These are phyloP conservation scores for Fraxinus anomala DNA, from an alignment of 257 asterid species.

Conservation along the genomic window DNA sequence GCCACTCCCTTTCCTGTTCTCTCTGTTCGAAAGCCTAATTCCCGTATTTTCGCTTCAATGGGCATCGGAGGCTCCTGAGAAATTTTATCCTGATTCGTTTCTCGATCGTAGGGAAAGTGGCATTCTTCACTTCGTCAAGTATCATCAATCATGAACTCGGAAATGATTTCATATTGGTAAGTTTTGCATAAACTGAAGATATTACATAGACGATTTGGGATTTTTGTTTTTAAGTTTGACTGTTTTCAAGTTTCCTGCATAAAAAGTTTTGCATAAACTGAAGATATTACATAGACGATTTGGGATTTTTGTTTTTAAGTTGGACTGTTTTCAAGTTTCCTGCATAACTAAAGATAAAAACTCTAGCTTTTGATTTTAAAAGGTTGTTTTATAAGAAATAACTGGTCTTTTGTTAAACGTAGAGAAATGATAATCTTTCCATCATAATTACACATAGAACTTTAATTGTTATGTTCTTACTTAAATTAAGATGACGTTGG, in stretches of 20 bases:
- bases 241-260: background rate
- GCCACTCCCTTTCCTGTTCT: conserved; percentile 28
- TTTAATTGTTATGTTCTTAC: background rate
- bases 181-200: background rate
- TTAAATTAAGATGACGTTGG: background rate
- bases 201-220: background rate
- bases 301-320: background rate
- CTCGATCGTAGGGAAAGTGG: conserved; percentile 57
- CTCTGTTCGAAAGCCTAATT: conserved; percentile 28
- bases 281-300: background rate
- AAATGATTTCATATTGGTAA: conserved; percentile 79
- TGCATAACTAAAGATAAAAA: background rate
- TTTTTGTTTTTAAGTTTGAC: background rate
- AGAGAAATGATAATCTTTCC: background rate
- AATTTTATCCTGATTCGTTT: conserved; percentile 38
- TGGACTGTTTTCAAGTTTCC: background rate
- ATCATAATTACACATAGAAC: background rate
- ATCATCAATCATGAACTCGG: conserved; percentile 63
- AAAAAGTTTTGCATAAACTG: conserved; percentile 10
- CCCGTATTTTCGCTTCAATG: conserved; percentile 43
- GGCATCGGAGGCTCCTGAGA: conserved; percentile 40
- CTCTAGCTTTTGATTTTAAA: background rate
- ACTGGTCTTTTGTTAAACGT: background rate
- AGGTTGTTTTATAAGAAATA: background rate
- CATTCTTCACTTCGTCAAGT: conserved; percentile 70